Base-by-base conservation (phyloP, 345 rosid genomes). In the Turnera subulata region DNA sequence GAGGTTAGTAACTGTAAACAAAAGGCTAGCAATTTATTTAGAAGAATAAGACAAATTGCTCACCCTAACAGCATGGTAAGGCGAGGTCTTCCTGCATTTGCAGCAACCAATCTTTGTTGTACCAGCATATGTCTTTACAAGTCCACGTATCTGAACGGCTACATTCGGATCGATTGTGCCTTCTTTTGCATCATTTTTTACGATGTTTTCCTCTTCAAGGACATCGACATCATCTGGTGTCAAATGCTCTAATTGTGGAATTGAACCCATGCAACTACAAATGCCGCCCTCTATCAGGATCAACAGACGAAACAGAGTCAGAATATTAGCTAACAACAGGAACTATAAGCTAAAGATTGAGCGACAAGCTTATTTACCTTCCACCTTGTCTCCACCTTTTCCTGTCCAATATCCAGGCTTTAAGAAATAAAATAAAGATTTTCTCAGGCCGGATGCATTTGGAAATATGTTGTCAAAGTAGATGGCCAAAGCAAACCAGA, bases 321-420 rank as follows among this genome's bases (percentile, higher is more conserved):
- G 19, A 24, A 46, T 26, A 32, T 38, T 29, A 49, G 54, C 64
- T 40, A 47, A 43, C 11, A 16, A 25, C 29, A 48, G 29, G 29
- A 19, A 20, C 59, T 45, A 12, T 21, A 26, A 61, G 17, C 15
- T 23, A 51, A 35, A 37, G 53, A 58, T 33, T 45, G 42, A 49
- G 56, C 50, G 49, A n/a, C 20, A 45, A 73, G 61, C n/a, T 56
- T 22, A 49, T 29, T 66, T 69, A 86, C 96, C 96, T 89, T 75
- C 64, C 29, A 70, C 81, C 64, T 75, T 80, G 76, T 63, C 72
- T 72, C 98, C 95, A 62, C 93, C 95, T 72, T 64, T 89, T 67
- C 95, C 96, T 0, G 86, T 86, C 98, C 98, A 89, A 65, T 82
- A 86, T 32, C 87, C 84, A 21, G 87, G 95, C 26, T 76, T 80